These are phyloP conservation scores for Capillidium heterosporum DNA, from an alignment of 371 early-diverging fungal genomes.

Conservation along the genomic window DNA sequence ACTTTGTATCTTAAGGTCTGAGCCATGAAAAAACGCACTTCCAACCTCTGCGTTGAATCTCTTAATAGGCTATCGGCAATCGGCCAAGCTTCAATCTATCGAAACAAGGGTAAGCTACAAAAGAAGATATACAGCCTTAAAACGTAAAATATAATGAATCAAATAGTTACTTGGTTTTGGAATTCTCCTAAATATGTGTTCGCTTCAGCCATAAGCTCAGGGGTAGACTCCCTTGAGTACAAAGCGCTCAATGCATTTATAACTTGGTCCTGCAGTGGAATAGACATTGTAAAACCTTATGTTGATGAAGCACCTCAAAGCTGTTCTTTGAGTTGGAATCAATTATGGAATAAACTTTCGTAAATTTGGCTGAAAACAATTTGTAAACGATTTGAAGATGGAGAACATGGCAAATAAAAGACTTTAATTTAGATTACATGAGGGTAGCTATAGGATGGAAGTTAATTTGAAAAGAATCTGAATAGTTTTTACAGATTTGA, in stretches of 20 bases:
- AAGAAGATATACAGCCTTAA: neutral
- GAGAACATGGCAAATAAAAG: too few species aligned
- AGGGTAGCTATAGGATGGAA: too few species aligned
- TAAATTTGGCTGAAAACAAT: too few species aligned
- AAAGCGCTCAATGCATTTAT: neutral
- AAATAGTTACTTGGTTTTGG: slow-evolving; percentile 58
- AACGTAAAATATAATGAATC: neutral
- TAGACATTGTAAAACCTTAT: neutral
- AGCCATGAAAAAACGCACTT: slow-evolving; percentile 70
- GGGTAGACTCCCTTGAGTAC: neutral
- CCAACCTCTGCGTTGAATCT: slow-evolving; percentile 25
- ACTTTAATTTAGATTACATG: too few species aligned
- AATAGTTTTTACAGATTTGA: too few species aligned
- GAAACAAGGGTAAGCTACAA: neutral
- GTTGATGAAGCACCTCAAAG: neutral
- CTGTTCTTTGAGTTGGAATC: neutral
- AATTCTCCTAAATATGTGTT: slow-evolving; percentile 68
- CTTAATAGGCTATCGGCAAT: slow-evolving; percentile 56
- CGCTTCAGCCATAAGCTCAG: slow-evolving; percentile 23
- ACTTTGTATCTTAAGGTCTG: slow-evolving; percentile 88
- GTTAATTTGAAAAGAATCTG: too few species aligned
- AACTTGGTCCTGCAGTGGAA: neutral
- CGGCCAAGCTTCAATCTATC: slow-evolving; percentile 69
- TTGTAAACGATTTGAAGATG: too few species aligned
- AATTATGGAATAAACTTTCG: too few species aligned